Evolutionary conservation across 1,139 yeast species (phyloP).

Genomic region (Yamadazyma sp.): DNA sequence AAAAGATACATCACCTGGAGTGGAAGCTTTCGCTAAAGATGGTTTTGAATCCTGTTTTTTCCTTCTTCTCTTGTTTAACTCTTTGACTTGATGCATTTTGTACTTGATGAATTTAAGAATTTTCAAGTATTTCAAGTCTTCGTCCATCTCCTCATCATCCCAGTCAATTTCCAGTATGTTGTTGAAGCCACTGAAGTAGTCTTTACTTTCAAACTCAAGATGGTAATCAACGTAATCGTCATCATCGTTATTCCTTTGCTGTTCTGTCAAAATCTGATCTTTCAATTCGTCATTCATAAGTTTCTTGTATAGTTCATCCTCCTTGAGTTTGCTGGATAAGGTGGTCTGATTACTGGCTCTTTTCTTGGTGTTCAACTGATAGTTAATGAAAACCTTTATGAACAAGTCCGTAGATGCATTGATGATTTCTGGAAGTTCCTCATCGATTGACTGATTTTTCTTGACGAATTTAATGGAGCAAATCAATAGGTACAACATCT

Average conservation of each 20-base stretch:
- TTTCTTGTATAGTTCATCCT: constrained; percentile 39
- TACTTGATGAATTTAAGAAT: constrained; percentile 45
- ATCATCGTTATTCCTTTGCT: constrained; percentile 31
- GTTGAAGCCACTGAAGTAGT: constrained; percentile 14
- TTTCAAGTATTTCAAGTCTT: constrained; percentile 46
- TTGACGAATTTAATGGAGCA: constrained; percentile 40
- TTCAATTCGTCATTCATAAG: constrained; percentile 42
- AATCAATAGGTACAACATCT: constrained; percentile 45
- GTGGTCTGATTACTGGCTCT: constrained; percentile 13
- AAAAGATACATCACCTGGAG: no score
- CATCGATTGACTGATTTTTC: constrained; percentile 15
- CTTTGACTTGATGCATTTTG: constrained; percentile 23
- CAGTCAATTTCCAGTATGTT: constrained; percentile 36
- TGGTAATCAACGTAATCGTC: constrained; percentile 24
- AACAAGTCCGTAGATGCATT: constrained; percentile 36
- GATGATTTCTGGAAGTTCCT: constrained; percentile 24
- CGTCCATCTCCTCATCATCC: constrained; percentile 53
- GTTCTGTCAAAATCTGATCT: constrained; percentile 40
- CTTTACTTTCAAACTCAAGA: constrained; percentile 10
- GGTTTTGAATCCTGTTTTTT: background rate
- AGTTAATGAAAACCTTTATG: constrained; percentile 40
- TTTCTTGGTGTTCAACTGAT: constrained; percentile 21
- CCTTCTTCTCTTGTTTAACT: constrained; percentile 10
- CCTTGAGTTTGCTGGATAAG: constrained; percentile 21
- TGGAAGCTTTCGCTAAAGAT: no score